phyloP scores from a whole-genome alignment of 208 protist species.

The Crithidia fasciculata region DNA sequence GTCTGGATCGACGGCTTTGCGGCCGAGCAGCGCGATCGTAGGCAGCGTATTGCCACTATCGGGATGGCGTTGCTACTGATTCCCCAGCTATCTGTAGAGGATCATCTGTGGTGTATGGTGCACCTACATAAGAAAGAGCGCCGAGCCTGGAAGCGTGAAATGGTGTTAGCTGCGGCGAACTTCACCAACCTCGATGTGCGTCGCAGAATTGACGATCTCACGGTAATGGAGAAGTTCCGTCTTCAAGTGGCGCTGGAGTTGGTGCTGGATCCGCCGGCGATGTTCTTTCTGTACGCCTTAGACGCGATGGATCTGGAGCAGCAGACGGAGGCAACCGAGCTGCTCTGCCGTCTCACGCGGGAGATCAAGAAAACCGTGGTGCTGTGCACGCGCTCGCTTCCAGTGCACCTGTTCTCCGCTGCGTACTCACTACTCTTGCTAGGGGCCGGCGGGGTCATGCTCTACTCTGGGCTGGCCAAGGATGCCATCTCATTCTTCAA shows the following conservation, averaged over 20 bases:
- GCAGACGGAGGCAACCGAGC: constrained; percentile 27
- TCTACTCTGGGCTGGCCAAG: constrained; percentile 52
- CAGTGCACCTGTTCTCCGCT: constrained; percentile 41
- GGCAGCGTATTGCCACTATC: constrained; percentile 20
- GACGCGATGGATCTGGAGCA: constrained; percentile 31
- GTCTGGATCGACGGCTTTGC: constrained; percentile 34
- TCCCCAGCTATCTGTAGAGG: constrained; percentile 51
- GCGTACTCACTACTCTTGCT: constrained; percentile 54
- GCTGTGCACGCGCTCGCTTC: constrained; percentile 42
- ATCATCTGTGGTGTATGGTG: constrained; percentile 63
- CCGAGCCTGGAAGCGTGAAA: constrained; percentile 35
- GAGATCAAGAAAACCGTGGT: constrained; percentile 63
- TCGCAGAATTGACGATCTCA: constrained; percentile 37
- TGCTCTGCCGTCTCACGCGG: constrained; percentile 43
- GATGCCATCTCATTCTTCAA: constrained; percentile 56
- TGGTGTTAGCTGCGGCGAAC: constrained; percentile 38
- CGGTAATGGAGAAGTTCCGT: constrained; percentile 44
- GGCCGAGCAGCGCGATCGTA: constrained; percentile 4
- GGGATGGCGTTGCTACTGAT: constrained; percentile 36
- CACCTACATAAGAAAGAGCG: constrained; percentile 47
- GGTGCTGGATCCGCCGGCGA: constrained; percentile 55
- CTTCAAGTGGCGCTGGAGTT: constrained; percentile 70
- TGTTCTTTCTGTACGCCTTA: constrained; percentile 53
- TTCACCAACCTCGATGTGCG: constrained; percentile 48
- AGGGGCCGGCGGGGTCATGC: constrained; percentile 36